Conservation (phyloP, 805 yeast genomes). For the Martiniozyma abietophila region DNA sequence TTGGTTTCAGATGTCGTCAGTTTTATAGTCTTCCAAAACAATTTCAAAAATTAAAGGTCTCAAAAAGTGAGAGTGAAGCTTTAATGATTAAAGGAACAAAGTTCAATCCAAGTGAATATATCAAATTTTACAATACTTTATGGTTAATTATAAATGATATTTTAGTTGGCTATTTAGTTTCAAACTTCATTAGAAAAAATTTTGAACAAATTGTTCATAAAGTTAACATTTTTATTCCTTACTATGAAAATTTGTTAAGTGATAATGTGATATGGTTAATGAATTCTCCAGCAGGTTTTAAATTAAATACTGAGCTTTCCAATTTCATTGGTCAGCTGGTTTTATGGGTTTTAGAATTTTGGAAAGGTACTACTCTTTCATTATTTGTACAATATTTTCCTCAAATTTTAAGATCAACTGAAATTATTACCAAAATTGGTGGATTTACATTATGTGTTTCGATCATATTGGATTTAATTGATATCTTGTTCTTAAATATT, state of each 20-base stretch:
- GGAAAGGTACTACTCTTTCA: conserved; percentile 30
- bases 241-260: conserved; percentile 24
- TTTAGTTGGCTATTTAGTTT: conserved; percentile 58
- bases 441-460: conserved; percentile 72
- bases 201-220: conserved; percentile 11
- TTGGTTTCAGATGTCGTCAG: conserved; percentile 71
- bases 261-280: conserved; percentile 62
- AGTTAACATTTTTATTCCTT: conserved; percentile 22
- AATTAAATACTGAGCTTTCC: conserved; percentile 79
- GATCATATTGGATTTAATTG: conserved; percentile 51
- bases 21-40: conserved; percentile 73
- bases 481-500: conserved; percentile 60
- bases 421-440: conserved; percentile 17
- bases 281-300: conserved; percentile 89
- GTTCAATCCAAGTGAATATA: conserved; percentile 45
- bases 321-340: conserved; percentile 78
- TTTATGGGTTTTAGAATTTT: conserved; percentile 72
- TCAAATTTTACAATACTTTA: conserved; percentile 71
- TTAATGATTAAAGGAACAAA: conserved; percentile 31
- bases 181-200: conserved; percentile 31
- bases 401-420: conserved; percentile 10
- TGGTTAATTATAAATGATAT: conserved; percentile 86
- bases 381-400: conserved; percentile 11
- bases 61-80: conserved; percentile 32
- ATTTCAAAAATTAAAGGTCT: conserved; percentile 41